These are phyloP conservation scores for Diospyros kaki DNA, from an alignment of 148 eudicot genomes.

Conservation along the genomic window DNA sequence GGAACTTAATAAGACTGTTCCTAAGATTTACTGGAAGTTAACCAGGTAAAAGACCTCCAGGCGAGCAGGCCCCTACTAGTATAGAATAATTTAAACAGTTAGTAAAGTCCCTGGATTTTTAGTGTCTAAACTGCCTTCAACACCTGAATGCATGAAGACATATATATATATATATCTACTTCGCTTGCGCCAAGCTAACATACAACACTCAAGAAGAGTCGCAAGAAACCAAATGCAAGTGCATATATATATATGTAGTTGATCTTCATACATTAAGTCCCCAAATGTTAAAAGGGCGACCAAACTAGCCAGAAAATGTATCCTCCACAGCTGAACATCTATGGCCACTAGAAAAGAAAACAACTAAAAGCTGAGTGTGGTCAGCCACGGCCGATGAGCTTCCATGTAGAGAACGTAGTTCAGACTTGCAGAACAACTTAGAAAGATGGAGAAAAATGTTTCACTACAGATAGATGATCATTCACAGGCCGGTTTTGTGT, in stretches of 20 bases:
- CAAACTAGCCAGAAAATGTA: not conserved
- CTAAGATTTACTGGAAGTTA: not conserved
- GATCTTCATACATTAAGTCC: not conserved
- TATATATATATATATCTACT: not conserved
- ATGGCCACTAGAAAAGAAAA: not conserved
- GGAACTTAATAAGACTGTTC: too few species aligned
- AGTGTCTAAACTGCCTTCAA: not conserved
- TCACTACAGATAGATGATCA: slow-evolving; percentile 19
- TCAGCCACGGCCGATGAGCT: slow-evolving; percentile 9
- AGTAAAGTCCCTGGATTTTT: not conserved
- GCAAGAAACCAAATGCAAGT: not conserved
- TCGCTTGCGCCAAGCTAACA: too few species aligned
- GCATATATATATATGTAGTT: not conserved
- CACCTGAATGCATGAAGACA: not conserved
- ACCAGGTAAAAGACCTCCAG: not conserved
- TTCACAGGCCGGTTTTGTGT: slow-evolving; percentile 92
- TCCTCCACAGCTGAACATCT: not conserved
- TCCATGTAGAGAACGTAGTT: slow-evolving; percentile 2
- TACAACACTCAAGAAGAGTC: not conserved
- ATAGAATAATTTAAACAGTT: too few species aligned
- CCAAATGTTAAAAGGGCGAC: not conserved
- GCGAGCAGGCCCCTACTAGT: too few species aligned
- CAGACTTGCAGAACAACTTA: slow-evolving; percentile 4
- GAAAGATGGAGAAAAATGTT: slow-evolving; percentile 6
- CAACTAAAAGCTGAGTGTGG: not conserved